Conservation (phyloP, 208 protist genomes). For the Leishmania gerbilli region DNA sequence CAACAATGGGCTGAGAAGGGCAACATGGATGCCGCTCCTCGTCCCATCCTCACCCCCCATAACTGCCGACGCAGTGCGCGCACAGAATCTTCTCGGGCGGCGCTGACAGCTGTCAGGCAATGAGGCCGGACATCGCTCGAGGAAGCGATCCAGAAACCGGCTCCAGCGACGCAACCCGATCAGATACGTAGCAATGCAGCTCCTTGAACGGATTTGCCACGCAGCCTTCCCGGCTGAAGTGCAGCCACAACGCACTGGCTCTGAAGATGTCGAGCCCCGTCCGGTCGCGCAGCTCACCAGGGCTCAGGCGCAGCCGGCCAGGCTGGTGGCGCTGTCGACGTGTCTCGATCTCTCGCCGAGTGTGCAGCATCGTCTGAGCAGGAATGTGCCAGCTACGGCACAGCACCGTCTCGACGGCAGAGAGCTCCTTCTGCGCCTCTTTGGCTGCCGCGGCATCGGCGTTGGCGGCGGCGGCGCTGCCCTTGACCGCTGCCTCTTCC, state of each 20-base stretch:
- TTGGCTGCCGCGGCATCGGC: neutral
- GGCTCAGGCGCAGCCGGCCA: conserved; percentile 40
- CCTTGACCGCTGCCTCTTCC: neutral
- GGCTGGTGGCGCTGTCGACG: conserved; percentile 22
- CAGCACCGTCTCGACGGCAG: conserved; percentile 18
- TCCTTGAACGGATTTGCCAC: conserved; percentile 33
- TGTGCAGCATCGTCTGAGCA: conserved; percentile 37
- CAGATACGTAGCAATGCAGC: conserved; percentile 46
- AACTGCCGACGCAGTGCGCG: neutral
- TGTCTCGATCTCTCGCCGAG: conserved; percentile 35
- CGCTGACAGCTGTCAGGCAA: neutral
- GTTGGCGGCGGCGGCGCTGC: conserved; percentile 26
- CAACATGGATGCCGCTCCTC: neutral
- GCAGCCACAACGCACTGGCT: conserved; percentile 67
- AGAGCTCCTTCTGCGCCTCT: conserved; percentile 3
- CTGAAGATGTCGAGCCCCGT: conserved; percentile 80
- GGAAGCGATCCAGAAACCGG: neutral
- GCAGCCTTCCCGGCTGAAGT: conserved; percentile 37
- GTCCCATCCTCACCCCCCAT: neutral
- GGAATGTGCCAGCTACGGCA: conserved; percentile 67
- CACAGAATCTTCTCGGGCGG: neutral
- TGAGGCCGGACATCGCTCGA: neutral
- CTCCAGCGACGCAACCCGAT: neutral
- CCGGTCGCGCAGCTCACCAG: conserved; percentile 63
- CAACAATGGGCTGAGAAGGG: neutral